Evolutionary conservation across 2,329 filamentous ascomycete genomes (phyloP), one percentile per base, ranked within the genome.

Genomic region (Verticillium longisporum): DNA sequence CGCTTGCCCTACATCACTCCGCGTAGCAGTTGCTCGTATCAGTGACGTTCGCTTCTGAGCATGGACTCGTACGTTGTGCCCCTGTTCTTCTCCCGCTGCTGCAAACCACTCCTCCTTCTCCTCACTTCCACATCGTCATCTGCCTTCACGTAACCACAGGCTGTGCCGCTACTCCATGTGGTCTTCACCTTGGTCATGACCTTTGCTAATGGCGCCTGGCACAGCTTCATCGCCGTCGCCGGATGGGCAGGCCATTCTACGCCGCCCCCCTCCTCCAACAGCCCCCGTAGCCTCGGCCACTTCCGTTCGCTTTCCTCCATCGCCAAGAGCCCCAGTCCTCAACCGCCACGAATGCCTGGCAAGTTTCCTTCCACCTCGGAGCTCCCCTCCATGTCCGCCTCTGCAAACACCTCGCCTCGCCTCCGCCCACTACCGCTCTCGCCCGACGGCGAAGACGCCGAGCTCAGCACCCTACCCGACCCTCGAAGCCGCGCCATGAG

Each of bases 381-480:
- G 2, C 66, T 78, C 5, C 72, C 75, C 9, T 71, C 70, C 33
- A 79, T 79, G 64, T 74, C 76, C 6, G 66, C 72, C 26, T 73
- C 75, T 15, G 69, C 74, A 32, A 71, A 72, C n/a, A 65, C 64
- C 9, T 65, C 72, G 7, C 67, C 67, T 18, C 69, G 72, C 37
- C 71, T 76, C 6, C 72, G 71, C 26, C 68, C 72, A 54, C 71
- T 72, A 4, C 73, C 77, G 15, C 72, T 76, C 15, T 71, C 75
- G 11, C 76, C 77, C 21, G 69, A 77, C 21, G 77, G 83, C 66
- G 78, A 83, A 56, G 81, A 83, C 66, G 80, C 85, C 68, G 84
- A 85, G 68, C 82, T 90, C 76, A 90, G 86, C 71, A 91, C 88
- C 1, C 77, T 91, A 58, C 88, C 88, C 45, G 86, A 88, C 68